Percentiles rank a stretch among this genome's conserved stretches.
These are phyloP conservation scores for Prunus yedoensis DNA, from an alignment of 331 rosid genomes.

Conservation along the genomic window DNA sequence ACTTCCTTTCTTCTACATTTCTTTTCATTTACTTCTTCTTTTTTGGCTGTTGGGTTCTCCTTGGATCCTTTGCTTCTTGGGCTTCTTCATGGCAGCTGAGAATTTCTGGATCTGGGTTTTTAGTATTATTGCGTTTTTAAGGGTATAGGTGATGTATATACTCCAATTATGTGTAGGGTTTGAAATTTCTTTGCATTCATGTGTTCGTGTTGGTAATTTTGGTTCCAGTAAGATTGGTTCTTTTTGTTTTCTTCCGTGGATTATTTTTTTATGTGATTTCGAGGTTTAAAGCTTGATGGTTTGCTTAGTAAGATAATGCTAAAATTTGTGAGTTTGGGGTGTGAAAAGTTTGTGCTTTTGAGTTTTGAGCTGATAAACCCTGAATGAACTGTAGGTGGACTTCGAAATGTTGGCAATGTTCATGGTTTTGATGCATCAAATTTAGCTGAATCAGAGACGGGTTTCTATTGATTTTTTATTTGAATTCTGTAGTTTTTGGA, in stretches of 20 bases:
- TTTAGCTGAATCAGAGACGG: constrained; percentile 34
- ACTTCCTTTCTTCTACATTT: neutral
- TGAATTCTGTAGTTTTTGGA: constrained; percentile 18
- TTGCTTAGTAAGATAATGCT: neutral
- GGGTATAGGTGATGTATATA: constrained; percentile 18
- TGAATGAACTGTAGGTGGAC: constrained; percentile 15
- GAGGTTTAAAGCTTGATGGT: neutral
- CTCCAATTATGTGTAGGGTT: constrained; percentile 5
- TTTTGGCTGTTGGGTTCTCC: neutral
- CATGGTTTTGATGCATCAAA: constrained; percentile 2
- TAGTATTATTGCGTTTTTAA: constrained; percentile 15
- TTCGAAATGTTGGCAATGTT: constrained; percentile 8
- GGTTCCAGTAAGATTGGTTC: neutral
- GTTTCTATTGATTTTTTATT: constrained; percentile 32
- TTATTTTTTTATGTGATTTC: neutral
- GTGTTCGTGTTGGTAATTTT: neutral
- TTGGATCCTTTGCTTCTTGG: neutral
- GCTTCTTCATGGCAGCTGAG: neutral
- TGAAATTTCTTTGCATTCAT: constrained; percentile 6
- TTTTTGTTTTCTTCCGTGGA: constrained; percentile 2
- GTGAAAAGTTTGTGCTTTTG: neutral
- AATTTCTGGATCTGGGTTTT: constrained; percentile 32
- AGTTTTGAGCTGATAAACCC: constrained; percentile 5
- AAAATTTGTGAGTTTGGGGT: neutral
- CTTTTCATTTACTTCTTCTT: neutral